Evolutionary conservation across 2,329 filamentous ascomycete species (phyloP).

Genomic region (Neurospora sp.): DNA sequence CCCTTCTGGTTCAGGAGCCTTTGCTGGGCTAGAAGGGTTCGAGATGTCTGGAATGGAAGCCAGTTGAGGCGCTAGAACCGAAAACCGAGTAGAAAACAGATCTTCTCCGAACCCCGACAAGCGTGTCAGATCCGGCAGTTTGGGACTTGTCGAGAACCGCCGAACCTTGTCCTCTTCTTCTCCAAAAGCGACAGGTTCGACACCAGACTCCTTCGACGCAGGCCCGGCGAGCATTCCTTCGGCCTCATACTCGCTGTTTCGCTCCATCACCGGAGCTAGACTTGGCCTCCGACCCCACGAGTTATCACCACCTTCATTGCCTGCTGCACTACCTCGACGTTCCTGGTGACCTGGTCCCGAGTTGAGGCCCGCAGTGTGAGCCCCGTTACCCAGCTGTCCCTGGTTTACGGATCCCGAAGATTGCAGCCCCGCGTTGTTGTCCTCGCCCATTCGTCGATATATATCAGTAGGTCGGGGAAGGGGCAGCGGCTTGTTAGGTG

Average conservation of each 20-base stretch:
- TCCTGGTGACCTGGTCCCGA: neutral
- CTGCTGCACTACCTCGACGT: neutral
- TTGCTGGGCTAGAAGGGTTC: neutral
- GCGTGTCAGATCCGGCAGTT: constrained; percentile 46
- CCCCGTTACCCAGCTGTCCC: neutral
- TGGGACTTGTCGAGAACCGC: constrained; percentile 41
- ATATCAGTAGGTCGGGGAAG: constrained; percentile 69
- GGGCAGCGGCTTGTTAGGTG: constrained; percentile 41
- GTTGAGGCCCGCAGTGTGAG: neutral
- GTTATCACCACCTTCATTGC: constrained; percentile 15
- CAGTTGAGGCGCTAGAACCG: constrained; percentile 18
- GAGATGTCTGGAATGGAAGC: constrained; percentile 12
- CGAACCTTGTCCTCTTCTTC: constrained; percentile 14
- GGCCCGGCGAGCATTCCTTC: constrained; percentile 29
- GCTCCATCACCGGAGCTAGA: constrained; percentile 45
- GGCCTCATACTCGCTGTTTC: constrained; percentile 48
- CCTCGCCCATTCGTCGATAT: constrained; percentile 62
- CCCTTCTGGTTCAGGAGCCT: neutral
- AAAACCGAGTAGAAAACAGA: constrained; percentile 34
- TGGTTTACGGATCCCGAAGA: neutral
- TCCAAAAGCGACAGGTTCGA: constrained; percentile 1
- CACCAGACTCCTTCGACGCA: constrained; percentile 6
- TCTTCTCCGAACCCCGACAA: constrained; percentile 52
- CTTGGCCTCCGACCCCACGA: constrained; percentile 26
- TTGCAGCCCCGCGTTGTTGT: constrained; percentile 31